Conservation (phyloP, 495 filamentous ascomycete genomes). For the Aspergillus sclerotioniger region DNA sequence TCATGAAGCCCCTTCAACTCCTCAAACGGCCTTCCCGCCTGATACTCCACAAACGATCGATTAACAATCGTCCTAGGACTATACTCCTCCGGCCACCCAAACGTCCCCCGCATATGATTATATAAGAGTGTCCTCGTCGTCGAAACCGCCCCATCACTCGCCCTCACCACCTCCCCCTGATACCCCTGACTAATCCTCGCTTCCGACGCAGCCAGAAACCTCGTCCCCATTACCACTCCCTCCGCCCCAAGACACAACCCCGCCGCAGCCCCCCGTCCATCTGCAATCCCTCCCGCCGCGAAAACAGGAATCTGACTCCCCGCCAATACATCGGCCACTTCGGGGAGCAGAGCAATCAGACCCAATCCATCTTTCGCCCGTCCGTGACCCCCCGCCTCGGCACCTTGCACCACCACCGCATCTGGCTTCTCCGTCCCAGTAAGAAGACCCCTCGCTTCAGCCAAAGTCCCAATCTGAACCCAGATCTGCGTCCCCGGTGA, state of each 20-base stretch:
- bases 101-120: constrained; percentile 66
- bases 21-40: constrained; percentile 52
- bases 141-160: constrained; percentile 58
- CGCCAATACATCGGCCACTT: constrained; percentile 55
- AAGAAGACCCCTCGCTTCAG: constrained; percentile 46
- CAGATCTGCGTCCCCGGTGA: constrained; percentile 52
- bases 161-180: constrained; percentile 57
- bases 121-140: constrained; percentile 70
- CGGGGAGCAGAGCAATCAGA: constrained; percentile 56
- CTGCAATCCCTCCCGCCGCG: constrained; percentile 71
- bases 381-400: constrained; percentile 76
- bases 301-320: constrained; percentile 52
- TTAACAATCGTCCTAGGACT: constrained; percentile 64
- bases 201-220: constrained; percentile 66
- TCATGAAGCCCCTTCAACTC: constrained; percentile 61
- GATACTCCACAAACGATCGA: constrained; percentile 56
- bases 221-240: constrained; percentile 68
- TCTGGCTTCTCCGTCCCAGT: constrained; percentile 47
- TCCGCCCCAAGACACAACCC: constrained; percentile 65
- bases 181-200: constrained; percentile 60
- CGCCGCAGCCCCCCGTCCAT: constrained; percentile 64
- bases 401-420: constrained; percentile 69
- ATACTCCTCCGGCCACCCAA: constrained; percentile 65
- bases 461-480: constrained; percentile 61
- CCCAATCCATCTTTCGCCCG: constrained; percentile 54